Evolutionary conservation across 2,329 filamentous ascomycete genomes (phyloP).

Genomic region (Aspergillus arachidicola): DNA sequence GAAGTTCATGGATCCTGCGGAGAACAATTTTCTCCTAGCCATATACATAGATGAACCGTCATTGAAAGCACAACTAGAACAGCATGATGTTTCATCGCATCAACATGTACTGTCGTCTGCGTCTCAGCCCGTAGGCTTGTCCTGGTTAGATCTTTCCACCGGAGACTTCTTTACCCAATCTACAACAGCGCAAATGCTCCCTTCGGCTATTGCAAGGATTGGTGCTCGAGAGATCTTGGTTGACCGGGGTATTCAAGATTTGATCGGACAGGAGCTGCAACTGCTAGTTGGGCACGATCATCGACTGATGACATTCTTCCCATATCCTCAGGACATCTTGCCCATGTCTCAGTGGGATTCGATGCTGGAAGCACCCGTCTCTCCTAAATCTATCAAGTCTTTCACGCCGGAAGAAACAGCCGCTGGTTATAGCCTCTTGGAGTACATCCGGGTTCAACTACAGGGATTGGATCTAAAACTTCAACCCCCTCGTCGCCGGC

Average conservation of each 20-base stretch:
- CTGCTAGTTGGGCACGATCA: constrained; percentile 73
- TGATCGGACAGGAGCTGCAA: constrained; percentile 64
- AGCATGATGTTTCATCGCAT: constrained; percentile 22
- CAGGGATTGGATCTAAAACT: constrained; percentile 78
- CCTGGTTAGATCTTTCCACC: constrained; percentile 94
- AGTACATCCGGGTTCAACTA: constrained; percentile 79
- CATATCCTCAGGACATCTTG: constrained; percentile 46
- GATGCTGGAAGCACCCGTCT: constrained; percentile 75
- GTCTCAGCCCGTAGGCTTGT: constrained; percentile 67
- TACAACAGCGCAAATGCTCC: constrained; percentile 69
- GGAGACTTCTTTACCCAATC: constrained; percentile 89
- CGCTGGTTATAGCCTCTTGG: constrained; percentile 78
- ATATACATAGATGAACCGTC: constrained; percentile 60
- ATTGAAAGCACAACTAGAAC: constrained; percentile 23
- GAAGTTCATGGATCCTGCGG: constrained; percentile 91
- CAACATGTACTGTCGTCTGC: constrained; percentile 34
- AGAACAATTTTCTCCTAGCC: constrained; percentile 89
- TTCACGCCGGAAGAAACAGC: constrained; percentile 72
- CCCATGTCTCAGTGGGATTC: constrained; percentile 68
- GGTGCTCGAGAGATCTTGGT: constrained; percentile 83
- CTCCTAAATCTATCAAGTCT: constrained; percentile 51
- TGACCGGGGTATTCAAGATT: constrained; percentile 62
- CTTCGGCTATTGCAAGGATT: constrained; percentile 81
- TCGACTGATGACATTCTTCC: constrained; percentile 73
- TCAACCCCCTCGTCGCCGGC: constrained; percentile 76